A percentile compares a stretch with the other conserved stretches of the same genome.
phyloP scores from a whole-genome alignment of 2,329 filamentous ascomycete species.

The Fusarium ambrosium region DNA sequence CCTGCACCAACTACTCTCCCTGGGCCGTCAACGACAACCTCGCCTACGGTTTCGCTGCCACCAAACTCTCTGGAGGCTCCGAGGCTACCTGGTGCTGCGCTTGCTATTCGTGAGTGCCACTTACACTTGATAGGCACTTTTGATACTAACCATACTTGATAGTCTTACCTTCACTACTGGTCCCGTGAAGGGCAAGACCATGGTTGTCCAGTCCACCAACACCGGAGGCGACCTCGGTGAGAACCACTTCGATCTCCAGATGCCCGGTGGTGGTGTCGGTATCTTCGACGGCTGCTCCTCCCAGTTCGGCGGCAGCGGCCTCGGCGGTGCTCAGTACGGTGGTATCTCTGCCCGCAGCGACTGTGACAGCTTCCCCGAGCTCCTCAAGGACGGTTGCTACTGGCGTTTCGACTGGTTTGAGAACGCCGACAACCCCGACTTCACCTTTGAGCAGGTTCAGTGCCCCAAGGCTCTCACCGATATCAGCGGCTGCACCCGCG shows the following conservation, averaged over 20 bases:
- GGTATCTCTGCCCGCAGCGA: slow-evolving; percentile 65
- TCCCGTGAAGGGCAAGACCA: slow-evolving; percentile 69
- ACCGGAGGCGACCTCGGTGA: slow-evolving; percentile 68
- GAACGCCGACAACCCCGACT: slow-evolving; percentile 68
- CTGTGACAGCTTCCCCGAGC: slow-evolving; percentile 66
- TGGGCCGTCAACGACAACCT: slow-evolving; percentile 71
- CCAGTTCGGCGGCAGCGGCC: slow-evolving; percentile 57
- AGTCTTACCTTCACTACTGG: slow-evolving; percentile 65
- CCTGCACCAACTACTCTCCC: slow-evolving; percentile 73
- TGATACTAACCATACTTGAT: slow-evolving; percentile 7
- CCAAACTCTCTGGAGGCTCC: slow-evolving; percentile 65
- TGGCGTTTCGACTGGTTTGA: slow-evolving; percentile 77
- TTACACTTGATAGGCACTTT: no score
- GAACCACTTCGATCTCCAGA: slow-evolving; percentile 72
- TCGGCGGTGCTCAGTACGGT: slow-evolving; percentile 70
- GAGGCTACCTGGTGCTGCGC: slow-evolving; percentile 76
- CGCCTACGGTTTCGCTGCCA: slow-evolving; percentile 75
- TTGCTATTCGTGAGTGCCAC: slow-evolving; percentile 65
- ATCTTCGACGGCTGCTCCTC: slow-evolving; percentile 65
- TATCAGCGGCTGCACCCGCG: slow-evolving; percentile 54
- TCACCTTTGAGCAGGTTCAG: slow-evolving; percentile 68
- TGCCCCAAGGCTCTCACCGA: slow-evolving; percentile 65
- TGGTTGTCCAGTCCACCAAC: slow-evolving; percentile 75
- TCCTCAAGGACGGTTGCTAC: slow-evolving; percentile 69
- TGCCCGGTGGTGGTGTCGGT: slow-evolving; percentile 68